Evolutionary conservation across 1,139 yeast species (phyloP).

Genomic region (Saccharomyces hybrid): DNA sequence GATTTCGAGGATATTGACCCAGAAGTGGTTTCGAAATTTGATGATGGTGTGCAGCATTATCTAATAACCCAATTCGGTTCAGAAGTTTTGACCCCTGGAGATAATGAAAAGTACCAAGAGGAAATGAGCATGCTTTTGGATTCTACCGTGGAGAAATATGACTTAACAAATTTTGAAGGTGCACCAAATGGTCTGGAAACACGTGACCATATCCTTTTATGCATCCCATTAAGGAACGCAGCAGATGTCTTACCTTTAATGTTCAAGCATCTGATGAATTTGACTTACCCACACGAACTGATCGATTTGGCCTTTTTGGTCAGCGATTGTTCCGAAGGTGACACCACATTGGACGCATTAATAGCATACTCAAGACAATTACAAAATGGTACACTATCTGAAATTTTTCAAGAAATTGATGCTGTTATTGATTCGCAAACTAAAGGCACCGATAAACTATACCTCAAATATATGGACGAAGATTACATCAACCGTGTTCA

Average conservation of each 20-base stretch:
- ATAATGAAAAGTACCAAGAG: constrained; percentile 17
- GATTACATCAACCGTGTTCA: constrained; percentile 52
- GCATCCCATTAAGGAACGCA: constrained; percentile 78
- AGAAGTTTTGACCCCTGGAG: constrained; percentile 20
- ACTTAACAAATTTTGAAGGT: constrained; percentile 53
- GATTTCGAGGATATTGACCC: constrained; percentile 32
- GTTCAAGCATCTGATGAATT: constrained; percentile 75
- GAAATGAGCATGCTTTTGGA: constrained; percentile 25
- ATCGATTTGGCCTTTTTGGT: constrained; percentile 82
- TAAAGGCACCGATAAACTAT: constrained; percentile 54
- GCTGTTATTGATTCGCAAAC: constrained; percentile 48
- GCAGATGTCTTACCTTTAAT: constrained; percentile 74
- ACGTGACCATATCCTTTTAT: constrained; percentile 59
- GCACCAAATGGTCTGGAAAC: constrained; percentile 45
- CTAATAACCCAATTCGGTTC: constrained; percentile 31
- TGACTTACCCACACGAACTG: constrained; percentile 74
- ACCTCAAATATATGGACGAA: constrained; percentile 62
- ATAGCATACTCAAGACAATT: constrained; percentile 58
- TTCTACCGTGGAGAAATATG: constrained; percentile 52
- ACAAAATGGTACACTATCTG: constrained; percentile 60
- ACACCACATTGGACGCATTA: constrained; percentile 61
- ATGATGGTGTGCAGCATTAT: constrained; percentile 34
- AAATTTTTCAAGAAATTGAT: constrained; percentile 46
- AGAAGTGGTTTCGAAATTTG: constrained; percentile 30
- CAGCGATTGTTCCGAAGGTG: constrained; percentile 74